Evolutionary conservation across 768 basidiomycete genomes (phyloP).

Genomic region (Lactarius pseudohatsudake): DNA sequence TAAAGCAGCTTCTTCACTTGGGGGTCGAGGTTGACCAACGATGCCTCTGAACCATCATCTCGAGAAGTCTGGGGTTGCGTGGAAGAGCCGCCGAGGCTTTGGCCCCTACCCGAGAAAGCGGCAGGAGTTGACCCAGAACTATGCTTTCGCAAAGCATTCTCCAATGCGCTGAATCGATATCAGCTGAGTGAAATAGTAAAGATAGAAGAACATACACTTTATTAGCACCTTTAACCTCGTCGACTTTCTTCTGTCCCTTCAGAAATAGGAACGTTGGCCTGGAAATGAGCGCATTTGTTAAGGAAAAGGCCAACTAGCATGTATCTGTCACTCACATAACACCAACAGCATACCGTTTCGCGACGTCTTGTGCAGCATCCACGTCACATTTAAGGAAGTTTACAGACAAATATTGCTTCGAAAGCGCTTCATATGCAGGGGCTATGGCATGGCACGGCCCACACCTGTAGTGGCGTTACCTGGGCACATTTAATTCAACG

Average conservation of each 20-base stretch:
- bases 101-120: constrained; percentile 71
- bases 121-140: constrained; percentile 39
- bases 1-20: constrained; percentile 65
- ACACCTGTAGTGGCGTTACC: constrained; percentile 53
- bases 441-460: constrained; percentile 84
- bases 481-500: constrained; percentile 16
- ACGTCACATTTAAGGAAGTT: constrained; percentile 87
- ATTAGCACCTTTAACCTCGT: constrained; percentile 73
- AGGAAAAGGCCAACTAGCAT: neutral
- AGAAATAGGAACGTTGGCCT: constrained; percentile 88
- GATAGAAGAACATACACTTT: constrained; percentile 45
- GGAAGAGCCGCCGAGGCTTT: constrained; percentile 59
- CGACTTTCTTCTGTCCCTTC: constrained; percentile 63
- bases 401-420: constrained; percentile 64
- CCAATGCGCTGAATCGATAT: constrained; percentile 50
- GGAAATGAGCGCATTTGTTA: neutral
- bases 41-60: constrained; percentile 38
- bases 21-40: constrained; percentile 56
- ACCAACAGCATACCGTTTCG: constrained; percentile 56
- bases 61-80: constrained; percentile 38
- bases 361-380: constrained; percentile 68
- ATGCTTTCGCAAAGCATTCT: constrained; percentile 56
- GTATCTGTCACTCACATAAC: constrained; percentile 59
- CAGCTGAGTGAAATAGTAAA: neutral
- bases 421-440: constrained; percentile 66